Conservation (phyloP, 305 asterid genomes). For the Plantago lanceolata region DNA sequence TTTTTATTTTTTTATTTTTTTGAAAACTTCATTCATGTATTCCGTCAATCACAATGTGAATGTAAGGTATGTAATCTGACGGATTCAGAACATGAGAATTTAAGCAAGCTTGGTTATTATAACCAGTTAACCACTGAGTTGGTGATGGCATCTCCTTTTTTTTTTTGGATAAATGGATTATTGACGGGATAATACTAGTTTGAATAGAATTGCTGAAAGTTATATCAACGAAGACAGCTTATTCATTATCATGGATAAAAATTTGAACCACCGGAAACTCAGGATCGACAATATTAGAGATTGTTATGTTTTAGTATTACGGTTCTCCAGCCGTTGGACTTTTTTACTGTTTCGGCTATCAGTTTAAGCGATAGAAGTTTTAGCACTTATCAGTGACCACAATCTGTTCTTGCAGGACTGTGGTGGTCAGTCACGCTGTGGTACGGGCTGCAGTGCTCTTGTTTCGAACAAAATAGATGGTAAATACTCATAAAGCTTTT, state of each 20-base stretch:
- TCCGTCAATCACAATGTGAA: too few species aligned
- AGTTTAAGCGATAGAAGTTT: not conserved
- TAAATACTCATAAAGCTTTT: slow-evolving; percentile 26
- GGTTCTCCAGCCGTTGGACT: not conserved
- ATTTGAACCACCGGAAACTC: too few species aligned
- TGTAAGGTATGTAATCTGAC: too few species aligned
- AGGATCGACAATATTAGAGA: too few species aligned
- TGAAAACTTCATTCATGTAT: too few species aligned
- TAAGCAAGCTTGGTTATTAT: too few species aligned
- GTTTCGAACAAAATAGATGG: slow-evolving; percentile 62
- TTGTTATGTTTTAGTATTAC: too few species aligned
- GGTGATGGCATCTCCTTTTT: not conserved
- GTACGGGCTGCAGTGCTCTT: slow-evolving; percentile 93
- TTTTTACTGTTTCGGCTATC: not conserved
- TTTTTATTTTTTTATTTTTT: too few species aligned
- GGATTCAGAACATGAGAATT: too few species aligned
- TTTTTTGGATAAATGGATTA: not conserved
- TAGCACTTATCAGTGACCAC: slow-evolving; percentile 16
- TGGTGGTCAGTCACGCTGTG: slow-evolving; percentile 83
- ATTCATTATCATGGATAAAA: not conserved
- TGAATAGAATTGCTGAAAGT: not conserved
- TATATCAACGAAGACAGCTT: not conserved
- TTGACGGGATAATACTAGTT: not conserved
- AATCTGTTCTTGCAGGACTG: slow-evolving; percentile 54
- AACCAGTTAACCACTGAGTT: too few species aligned